phyloP scores from a whole-genome alignment of 768 basidiomycete genomes.

The Tylopilus sp. region DNA sequence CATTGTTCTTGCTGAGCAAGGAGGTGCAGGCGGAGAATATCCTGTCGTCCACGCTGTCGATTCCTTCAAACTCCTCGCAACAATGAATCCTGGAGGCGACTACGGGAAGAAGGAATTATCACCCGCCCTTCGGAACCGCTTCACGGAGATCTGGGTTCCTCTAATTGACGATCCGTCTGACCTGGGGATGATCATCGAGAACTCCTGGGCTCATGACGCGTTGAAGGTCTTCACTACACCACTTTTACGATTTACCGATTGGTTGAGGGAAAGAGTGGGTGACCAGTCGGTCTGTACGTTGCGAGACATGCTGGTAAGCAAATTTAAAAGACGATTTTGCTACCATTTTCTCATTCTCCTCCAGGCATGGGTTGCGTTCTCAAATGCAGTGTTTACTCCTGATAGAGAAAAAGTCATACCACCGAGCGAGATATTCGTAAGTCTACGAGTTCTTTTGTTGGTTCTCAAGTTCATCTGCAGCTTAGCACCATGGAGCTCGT shows the following conservation, averaged over 20 bases:
- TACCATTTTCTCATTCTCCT: slow-evolving; percentile 4
- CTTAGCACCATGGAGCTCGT: slow-evolving; percentile 85
- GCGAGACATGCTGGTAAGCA: slow-evolving; percentile 81
- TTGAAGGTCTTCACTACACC: slow-evolving; percentile 54
- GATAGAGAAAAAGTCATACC: slow-evolving; percentile 33
- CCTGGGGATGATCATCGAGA: slow-evolving; percentile 70
- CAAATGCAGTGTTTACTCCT: slow-evolving; percentile 53
- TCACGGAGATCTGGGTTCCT: slow-evolving; percentile 99
- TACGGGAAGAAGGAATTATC: slow-evolving; percentile 99
- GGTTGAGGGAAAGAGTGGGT: slow-evolving; percentile 63
- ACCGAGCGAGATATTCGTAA: slow-evolving; percentile 63
- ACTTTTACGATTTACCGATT: slow-evolving; percentile 76
- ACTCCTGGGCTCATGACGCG: slow-evolving; percentile 57
- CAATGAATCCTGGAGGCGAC: slow-evolving; percentile 99
- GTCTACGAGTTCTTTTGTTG: slow-evolving; percentile 18
- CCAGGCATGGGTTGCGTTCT: slow-evolving; percentile 92
- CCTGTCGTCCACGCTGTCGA: slow-evolving; percentile 61
- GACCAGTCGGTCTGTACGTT: slow-evolving; percentile 70
- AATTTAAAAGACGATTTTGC: background rate
- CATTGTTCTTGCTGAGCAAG: slow-evolving; percentile 90
- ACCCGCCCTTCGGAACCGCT: slow-evolving; percentile 92
- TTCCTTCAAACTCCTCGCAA: slow-evolving; percentile 87
- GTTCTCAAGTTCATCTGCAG: slow-evolving; percentile 12
- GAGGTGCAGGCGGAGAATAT: slow-evolving; percentile 68
- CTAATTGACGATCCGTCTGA: slow-evolving; percentile 70